phyloP scores from a whole-genome alignment of 2,329 filamentous ascomycete species.

The Colletotrichum trifolii region DNA sequence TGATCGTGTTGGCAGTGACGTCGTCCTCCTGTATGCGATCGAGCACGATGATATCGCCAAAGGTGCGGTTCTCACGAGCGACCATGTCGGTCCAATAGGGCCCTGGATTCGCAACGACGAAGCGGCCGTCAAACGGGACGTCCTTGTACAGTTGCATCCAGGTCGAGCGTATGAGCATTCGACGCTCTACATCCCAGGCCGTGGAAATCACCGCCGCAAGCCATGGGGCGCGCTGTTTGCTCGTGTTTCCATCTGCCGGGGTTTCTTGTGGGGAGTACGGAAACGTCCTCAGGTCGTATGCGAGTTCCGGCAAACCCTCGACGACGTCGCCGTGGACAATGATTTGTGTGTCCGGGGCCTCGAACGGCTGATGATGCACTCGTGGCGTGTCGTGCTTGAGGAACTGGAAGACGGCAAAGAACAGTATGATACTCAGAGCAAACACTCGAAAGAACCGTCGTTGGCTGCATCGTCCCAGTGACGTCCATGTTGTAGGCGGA shows the following conservation, averaged over 20 bases:
- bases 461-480: constrained; percentile 20
- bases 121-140: constrained; percentile 44
- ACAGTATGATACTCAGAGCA: constrained; percentile 13
- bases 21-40: constrained; percentile 46
- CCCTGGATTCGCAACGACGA: constrained; percentile 47
- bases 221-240: constrained; percentile 38
- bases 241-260: neutral
- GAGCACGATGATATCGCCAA: constrained; percentile 48
- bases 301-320: constrained; percentile 14
- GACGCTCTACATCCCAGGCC: constrained; percentile 42
- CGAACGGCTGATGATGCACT: constrained; percentile 30
- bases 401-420: constrained; percentile 13
- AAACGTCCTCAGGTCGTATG: constrained; percentile 40
- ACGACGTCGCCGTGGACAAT: constrained; percentile 34
- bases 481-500: constrained; percentile 14
- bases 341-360: constrained; percentile 24
- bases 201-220: constrained; percentile 45
- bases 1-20: constrained; percentile 47
- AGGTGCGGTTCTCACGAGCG: constrained; percentile 45
- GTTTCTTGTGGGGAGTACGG: constrained; percentile 40
- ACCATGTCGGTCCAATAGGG: constrained; percentile 41
- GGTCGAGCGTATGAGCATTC: constrained; percentile 45
- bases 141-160: constrained; percentile 47
- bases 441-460: constrained; percentile 25
- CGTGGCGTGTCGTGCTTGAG: constrained; percentile 16